Evolutionary conservation across 2,329 filamentous ascomycete species (phyloP).

Genomic region (Cordyceps militaris): DNA sequence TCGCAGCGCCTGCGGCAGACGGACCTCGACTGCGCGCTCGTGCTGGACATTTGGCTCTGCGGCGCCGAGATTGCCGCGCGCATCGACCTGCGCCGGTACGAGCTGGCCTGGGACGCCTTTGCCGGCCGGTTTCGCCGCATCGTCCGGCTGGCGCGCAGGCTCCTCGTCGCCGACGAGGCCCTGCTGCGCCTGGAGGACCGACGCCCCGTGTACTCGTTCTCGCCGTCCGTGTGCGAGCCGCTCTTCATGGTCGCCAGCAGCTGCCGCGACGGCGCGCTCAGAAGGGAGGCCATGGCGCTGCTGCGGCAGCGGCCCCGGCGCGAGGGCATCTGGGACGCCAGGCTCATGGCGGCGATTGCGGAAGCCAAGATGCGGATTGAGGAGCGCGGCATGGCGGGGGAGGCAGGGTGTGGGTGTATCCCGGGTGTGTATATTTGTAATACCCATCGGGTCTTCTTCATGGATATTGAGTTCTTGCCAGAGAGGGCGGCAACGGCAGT

Average conservation of each 20-base stretch:
- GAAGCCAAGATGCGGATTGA: slow-evolving; percentile 13
- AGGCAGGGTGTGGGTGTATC: not conserved
- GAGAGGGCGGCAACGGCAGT: slow-evolving; percentile 3
- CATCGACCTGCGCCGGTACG: slow-evolving; percentile 6
- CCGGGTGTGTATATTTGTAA: slow-evolving; percentile 4
- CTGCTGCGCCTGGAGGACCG: not conserved
- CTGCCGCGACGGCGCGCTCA: slow-evolving; percentile 2
- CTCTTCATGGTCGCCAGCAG: slow-evolving; percentile 9
- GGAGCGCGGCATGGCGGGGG: slow-evolving; percentile 3
- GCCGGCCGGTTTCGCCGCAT: slow-evolving; percentile 1
- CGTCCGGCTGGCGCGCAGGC: slow-evolving; percentile 5
- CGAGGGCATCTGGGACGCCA: slow-evolving; percentile 12
- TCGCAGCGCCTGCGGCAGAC: slow-evolving; percentile 9
- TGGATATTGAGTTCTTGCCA: slow-evolving; percentile 7
- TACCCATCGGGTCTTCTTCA: slow-evolving; percentile 9
- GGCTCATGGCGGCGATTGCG: slow-evolving; percentile 11
- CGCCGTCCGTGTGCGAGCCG: slow-evolving; percentile 9
- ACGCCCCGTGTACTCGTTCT: slow-evolving; percentile 9
- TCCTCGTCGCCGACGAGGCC: slow-evolving; percentile 1
- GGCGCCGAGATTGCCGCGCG: slow-evolving; percentile 9
- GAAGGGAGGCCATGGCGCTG: slow-evolving; percentile 5
- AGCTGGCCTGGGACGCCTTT: slow-evolving; percentile 12
- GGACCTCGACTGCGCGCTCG: slow-evolving; percentile 9
- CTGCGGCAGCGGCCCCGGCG: slow-evolving; percentile 9
- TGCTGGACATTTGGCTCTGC: slow-evolving; percentile 9